phyloP scores from a whole-genome alignment of 2,329 filamentous ascomycete species.

The Talaromyces albobiverticillius region DNA sequence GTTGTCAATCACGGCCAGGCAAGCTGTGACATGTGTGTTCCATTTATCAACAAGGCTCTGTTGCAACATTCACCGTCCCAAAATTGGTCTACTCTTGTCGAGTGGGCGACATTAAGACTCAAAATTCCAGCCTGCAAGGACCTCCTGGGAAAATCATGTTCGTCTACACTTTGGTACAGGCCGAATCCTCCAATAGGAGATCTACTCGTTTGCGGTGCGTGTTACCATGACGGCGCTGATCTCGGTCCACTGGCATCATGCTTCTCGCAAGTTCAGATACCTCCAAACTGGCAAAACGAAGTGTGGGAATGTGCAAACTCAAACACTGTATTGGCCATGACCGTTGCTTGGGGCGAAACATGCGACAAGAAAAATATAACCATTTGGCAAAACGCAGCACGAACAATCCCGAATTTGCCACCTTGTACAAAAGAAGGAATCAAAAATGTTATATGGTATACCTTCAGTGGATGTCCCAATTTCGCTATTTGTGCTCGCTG shows the following conservation, averaged over 20 bases:
- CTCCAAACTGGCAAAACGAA: neutral
- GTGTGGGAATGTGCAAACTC: slow-evolving; percentile 11
- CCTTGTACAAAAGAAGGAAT: slow-evolving; percentile 9
- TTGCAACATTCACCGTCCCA: slow-evolving; percentile 3
- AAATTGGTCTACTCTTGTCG: slow-evolving; percentile 1
- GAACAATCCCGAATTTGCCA: neutral
- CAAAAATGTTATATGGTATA: slow-evolving; percentile 9
- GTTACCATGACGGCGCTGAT: slow-evolving; percentile 12
- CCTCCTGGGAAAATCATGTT: neutral
- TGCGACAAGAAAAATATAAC: slow-evolving; percentile 5
- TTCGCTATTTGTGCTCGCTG: slow-evolving; percentile 10
- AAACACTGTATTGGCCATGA: neutral
- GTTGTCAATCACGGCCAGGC: neutral
- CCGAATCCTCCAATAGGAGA: slow-evolving; percentile 7
- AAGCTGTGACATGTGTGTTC: slow-evolving; percentile 5
- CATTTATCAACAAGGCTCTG: slow-evolving; percentile 5
- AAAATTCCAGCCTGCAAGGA: slow-evolving; percentile 9
- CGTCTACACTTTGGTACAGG: slow-evolving; percentile 13
- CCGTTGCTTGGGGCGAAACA: slow-evolving; percentile 3
- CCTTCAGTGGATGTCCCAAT: neutral
- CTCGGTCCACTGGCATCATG: slow-evolving; percentile 4
- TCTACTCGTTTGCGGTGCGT: slow-evolving; percentile 7
- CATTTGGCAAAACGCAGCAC: slow-evolving; percentile 12
- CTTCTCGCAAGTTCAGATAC: slow-evolving; percentile 8
- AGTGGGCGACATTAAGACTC: slow-evolving; percentile 2